A percentile compares a stretch with the other conserved stretches of the same genome.
Conservation (phyloP, 73 alveolate genomes). For the Uronychia setigera region DNA sequence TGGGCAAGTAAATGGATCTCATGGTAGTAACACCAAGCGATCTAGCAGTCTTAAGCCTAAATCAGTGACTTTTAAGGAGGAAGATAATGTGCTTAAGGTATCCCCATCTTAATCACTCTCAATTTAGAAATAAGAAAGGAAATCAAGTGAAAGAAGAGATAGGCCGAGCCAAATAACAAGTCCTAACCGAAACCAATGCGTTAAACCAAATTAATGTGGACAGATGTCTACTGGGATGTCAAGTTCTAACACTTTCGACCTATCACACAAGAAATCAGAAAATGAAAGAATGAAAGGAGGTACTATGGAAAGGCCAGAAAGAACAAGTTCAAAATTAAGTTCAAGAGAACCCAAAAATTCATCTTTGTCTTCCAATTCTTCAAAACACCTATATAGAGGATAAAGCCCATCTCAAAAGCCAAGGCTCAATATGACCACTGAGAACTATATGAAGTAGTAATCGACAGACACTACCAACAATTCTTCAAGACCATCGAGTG, state of each 20-base stretch:
- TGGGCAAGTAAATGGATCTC: too few relatives aligned
- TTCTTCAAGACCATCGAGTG: not conserved
- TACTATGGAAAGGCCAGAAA: not conserved
- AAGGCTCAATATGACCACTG: not conserved
- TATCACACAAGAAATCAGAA: too few relatives aligned
- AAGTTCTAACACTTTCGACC: too few relatives aligned
- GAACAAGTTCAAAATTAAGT: not conserved
- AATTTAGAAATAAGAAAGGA: not conserved
- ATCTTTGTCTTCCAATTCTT: not conserved
- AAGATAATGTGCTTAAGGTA: too few relatives aligned
- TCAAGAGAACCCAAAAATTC: not conserved
- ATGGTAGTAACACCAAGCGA: not conserved
- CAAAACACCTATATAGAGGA: too few relatives aligned
- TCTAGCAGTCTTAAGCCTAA: not conserved
- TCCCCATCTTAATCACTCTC: too few relatives aligned
- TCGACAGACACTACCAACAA: not conserved
- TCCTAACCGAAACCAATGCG: not conserved
- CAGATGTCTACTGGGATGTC: too few relatives aligned
- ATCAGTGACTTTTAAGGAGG: not conserved
- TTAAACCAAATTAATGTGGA: too few relatives aligned
- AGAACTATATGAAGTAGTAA: not conserved
- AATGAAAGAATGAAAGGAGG: too few relatives aligned
- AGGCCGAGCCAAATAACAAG: not conserved
- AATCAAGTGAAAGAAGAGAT: not conserved
- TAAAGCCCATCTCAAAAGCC: not conserved